Evolutionary conservation across 2,329 filamentous ascomycete genomes (phyloP).

Genomic region (Verticillium zaregamsianum): DNA sequence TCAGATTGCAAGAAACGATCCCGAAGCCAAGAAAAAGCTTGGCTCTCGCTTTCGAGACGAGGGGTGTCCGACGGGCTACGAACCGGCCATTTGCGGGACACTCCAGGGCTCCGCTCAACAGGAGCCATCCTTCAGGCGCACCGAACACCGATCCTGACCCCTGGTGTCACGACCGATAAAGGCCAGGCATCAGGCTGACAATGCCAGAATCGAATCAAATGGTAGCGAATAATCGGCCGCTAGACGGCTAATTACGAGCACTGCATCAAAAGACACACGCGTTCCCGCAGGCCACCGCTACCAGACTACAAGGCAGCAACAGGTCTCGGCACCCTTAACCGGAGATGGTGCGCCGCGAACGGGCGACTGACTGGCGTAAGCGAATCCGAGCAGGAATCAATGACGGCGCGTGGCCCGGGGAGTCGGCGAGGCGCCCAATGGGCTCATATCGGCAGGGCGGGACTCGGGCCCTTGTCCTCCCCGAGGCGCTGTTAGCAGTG

Average conservation of each 20-base stretch:
- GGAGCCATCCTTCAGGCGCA: neutral
- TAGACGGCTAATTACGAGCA: neutral
- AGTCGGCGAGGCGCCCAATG: neutral
- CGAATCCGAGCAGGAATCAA: neutral
- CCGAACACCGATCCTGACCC: neutral
- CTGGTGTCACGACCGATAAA: neutral
- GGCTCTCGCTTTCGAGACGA: neutral
- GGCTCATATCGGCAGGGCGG: neutral
- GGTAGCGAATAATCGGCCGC: neutral
- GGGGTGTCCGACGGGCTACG: neutral
- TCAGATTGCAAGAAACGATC: neutral
- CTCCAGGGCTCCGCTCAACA: too few species aligned
- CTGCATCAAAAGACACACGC: neutral
- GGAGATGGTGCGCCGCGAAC: neutral
- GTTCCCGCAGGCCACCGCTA: neutral
- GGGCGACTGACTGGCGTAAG: neutral
- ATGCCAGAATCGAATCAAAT: neutral
- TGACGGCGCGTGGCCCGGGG: neutral
- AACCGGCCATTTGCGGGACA: too few species aligned
- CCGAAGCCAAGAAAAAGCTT: neutral
- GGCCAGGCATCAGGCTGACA: neutral
- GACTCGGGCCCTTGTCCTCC: neutral
- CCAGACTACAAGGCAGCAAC: neutral
- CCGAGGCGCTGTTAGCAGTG: neutral
- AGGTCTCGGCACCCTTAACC: neutral